Evolutionary conservation across 2,329 filamentous ascomycete species (phyloP), one percentile per base, ranked within the genome.

Genomic region (Furcasterigmium furcatum): DNA sequence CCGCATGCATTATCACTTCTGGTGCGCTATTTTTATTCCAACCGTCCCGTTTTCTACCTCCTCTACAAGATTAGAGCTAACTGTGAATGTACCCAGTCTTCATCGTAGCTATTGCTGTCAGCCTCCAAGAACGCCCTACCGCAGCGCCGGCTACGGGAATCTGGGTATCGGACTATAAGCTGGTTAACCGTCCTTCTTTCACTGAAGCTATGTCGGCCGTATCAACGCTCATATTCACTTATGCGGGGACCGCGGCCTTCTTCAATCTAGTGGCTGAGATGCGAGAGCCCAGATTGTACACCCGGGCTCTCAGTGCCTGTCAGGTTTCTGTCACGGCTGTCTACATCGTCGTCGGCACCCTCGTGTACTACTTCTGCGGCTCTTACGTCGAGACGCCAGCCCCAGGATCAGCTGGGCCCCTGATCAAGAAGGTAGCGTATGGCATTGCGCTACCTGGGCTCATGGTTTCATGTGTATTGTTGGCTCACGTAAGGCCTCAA

Each of bases 361-460:
- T 74, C 1, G 65, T 76, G 4, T 75, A 75, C 54, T 65, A 65
- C 48, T 74, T 57, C 51, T 72, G 68, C 46, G 72, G 73, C 1
- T 66, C 64, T 0, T 71, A 65, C 39, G 67, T 76, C 9, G 64
- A 70, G 1, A 72, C 70, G 0, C 73, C 72, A 2, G 70, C 71
- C 2, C 62, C 76, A 9, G 72, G 71, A 2, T 72, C 68, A 32
- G 72, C 70, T 3, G 72, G 71, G 0, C 5, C 36, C 0, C 29
- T 56, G 1, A 56, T 71, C 34, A 74, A 74, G 59, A 73, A 67
- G 49, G 56, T 73, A 16, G 61, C 60, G 35, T 75, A 74, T 43
- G 72, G 70, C 7, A 53, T 64, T 18, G 59, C 57, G 5, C 55
- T 63, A 13, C 58, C 57, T 4, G 60, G 60, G 1, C 49, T 63